phyloP scores from a whole-genome alignment of 495 filamentous ascomycete species.

The Monascus purpureus region DNA sequence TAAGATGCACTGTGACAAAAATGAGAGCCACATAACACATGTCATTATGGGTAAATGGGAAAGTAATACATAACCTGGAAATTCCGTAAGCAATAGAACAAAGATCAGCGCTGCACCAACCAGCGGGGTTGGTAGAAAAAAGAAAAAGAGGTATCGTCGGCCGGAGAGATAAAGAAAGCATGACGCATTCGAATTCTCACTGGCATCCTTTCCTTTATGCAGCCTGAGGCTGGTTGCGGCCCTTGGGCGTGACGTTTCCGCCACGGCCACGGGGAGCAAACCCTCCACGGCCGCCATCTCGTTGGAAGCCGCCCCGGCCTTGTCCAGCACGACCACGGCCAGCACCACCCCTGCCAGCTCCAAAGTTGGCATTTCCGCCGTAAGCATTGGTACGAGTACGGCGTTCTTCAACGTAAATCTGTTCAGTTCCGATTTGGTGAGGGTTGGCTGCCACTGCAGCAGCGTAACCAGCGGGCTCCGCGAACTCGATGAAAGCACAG shows the following conservation, averaged over 20 bases:
- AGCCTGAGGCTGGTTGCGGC: constrained; percentile 35
- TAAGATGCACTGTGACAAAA: constrained; percentile 33
- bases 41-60: constrained; percentile 27
- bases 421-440: constrained; percentile 66
- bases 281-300: constrained; percentile 45
- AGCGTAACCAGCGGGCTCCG: constrained; percentile 58
- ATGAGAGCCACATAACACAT: constrained; percentile 31
- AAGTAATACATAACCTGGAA: constrained; percentile 32
- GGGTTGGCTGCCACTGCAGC: constrained; percentile 77
- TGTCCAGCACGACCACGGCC: constrained; percentile 58
- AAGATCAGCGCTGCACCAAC: constrained; percentile 5
- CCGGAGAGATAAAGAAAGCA: constrained; percentile 3
- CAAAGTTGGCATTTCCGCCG: constrained; percentile 45
- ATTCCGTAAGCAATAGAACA: constrained; percentile 8
- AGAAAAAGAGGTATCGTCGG: not conserved
- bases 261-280: constrained; percentile 41
- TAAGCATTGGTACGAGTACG: constrained; percentile 57
- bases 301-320: constrained; percentile 53
- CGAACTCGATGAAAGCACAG: constrained; percentile 93
- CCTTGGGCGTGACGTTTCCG: constrained; percentile 32
- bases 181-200: no score
- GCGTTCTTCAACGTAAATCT: constrained; percentile 77
- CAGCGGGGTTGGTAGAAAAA: not conserved
- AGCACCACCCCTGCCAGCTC: constrained; percentile 38
- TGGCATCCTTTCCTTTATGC: no score